Evolutionary conservation across 352 stramenopile genomes (phyloP).

Genomic region (Phytophthora boehmeriae): DNA sequence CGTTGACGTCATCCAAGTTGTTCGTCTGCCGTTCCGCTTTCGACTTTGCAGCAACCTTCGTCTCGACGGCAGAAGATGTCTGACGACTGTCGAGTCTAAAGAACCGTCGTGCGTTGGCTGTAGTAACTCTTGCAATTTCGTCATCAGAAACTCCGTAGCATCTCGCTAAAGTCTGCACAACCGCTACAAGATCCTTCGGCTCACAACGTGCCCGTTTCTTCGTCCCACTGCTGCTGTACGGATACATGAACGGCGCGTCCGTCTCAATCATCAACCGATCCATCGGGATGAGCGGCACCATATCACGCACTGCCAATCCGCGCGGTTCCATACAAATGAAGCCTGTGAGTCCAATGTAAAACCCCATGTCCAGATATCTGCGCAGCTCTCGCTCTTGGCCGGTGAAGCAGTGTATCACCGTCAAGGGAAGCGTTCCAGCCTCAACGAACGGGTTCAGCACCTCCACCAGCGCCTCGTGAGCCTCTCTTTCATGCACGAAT

Average conservation of each 20-base stretch:
- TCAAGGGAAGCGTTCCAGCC: slow-evolving; percentile 40
- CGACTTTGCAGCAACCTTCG: slow-evolving; percentile 6
- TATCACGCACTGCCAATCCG: slow-evolving; percentile 47
- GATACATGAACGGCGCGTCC: slow-evolving; percentile 82
- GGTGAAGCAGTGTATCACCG: slow-evolving; percentile 83
- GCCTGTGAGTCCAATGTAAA: slow-evolving; percentile 79
- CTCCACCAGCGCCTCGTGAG: slow-evolving; percentile 55
- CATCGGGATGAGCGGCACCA: slow-evolving; percentile 49
- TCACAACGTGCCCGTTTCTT: slow-evolving; percentile 54
- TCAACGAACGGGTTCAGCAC: slow-evolving; percentile 61
- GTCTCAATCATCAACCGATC: slow-evolving; percentile 77
- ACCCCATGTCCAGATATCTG: slow-evolving; percentile 64
- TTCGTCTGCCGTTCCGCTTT: not conserved
- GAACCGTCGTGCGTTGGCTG: slow-evolving; percentile 57
- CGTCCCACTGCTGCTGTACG: slow-evolving; percentile 41
- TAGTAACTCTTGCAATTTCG: slow-evolving; percentile 51
- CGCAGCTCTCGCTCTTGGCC: slow-evolving; percentile 53
- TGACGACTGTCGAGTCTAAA: slow-evolving; percentile 42
- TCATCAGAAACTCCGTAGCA: slow-evolving; percentile 44
- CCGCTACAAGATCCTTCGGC: slow-evolving; percentile 63
- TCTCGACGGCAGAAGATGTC: not conserved
- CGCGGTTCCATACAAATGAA: slow-evolving; percentile 71
- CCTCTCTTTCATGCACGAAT: slow-evolving; percentile 92
- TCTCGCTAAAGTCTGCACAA: slow-evolving; percentile 62
- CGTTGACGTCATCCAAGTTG: slow-evolving; percentile 22